Evolutionary conservation across 2,329 filamentous ascomycete genomes (phyloP).

Genomic region (Chrysoporthe austroafricana): DNA sequence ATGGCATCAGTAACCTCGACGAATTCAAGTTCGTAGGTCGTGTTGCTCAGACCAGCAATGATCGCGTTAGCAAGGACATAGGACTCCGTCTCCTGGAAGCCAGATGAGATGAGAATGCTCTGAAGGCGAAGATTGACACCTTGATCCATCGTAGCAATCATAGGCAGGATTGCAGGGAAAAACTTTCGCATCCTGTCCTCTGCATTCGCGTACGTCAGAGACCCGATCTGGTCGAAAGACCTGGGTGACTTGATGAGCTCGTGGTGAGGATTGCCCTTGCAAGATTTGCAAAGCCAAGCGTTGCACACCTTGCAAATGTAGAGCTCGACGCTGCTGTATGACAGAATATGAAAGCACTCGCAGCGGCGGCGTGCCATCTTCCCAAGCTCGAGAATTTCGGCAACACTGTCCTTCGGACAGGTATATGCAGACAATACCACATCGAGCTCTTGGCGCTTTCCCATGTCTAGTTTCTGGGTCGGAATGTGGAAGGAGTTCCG

Average conservation of each 20-base stretch:
- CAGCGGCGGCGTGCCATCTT: constrained; percentile 39
- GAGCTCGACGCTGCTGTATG: constrained; percentile 27
- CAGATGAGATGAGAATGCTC: neutral
- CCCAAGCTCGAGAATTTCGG: constrained; percentile 26
- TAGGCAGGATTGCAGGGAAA: constrained; percentile 24
- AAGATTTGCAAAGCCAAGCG: constrained; percentile 43
- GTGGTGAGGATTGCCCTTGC: constrained; percentile 46
- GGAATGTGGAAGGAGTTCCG: constrained; percentile 7
- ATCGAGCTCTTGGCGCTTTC: neutral
- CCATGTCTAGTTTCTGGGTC: neutral
- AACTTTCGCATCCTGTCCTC: constrained; percentile 14
- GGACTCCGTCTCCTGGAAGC: neutral
- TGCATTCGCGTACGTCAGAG: constrained; percentile 18
- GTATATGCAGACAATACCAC: constrained; percentile 28
- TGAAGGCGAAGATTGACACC: neutral
- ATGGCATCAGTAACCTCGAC: constrained; percentile 25
- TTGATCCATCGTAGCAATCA: constrained; percentile 6
- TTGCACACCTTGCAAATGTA: constrained; percentile 39
- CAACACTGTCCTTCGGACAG: constrained; percentile 15
- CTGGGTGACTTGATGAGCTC: constrained; percentile 28
- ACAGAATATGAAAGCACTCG: constrained; percentile 38
- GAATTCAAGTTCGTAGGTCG: constrained; percentile 22
- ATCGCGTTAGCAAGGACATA: constrained; percentile 7
- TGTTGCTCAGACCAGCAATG: constrained; percentile 18
- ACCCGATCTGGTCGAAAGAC: constrained; percentile 15